Evolutionary conservation across 2,329 filamentous ascomycete species (phyloP), one percentile per base, ranked within the genome.

Genomic region (Microdochium bolleyi): DNA sequence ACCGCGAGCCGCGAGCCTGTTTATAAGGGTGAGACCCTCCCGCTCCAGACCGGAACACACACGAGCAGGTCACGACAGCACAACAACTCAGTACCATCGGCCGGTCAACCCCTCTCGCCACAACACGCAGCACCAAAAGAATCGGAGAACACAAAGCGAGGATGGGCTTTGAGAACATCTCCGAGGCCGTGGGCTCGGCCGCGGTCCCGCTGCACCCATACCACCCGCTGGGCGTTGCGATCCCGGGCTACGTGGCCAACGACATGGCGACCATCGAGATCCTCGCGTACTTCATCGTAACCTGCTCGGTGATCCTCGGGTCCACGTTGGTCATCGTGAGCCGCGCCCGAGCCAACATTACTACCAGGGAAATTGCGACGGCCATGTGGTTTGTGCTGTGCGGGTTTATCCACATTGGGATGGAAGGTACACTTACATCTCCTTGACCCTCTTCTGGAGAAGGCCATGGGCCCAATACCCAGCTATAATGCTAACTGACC

Each of bases 311-410:
- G 37, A 77, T 90, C 55, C 78, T 92, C 55, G 67, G 74, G 24
- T 61, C 73, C 8, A 83, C 84, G 3, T 79, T 78, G 52, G 54
- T 76, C 9, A 57, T 83, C 34, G 73, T 81, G 55, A 80, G 77
- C 58, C 70, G 68, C 54, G 62, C 75, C 41, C 74, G 80, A 19
- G 80, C 82, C 2, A 72, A 67, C 10, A 63, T 89, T 51, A 70
- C 73, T 32, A 67, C 60, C 8, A 65, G 65, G 24, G 87, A 90
- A 58, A 73, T 82, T 48, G 59, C 77, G 13, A 79, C 79, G 3
- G 79, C 86, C 22, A 69, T 89, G 69, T 92, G 89, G 89, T 92
- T 92, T 66, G 77, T 85, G 22, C 74, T 92, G 14, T 88, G 86
- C 77, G 79, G 71, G 66, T 78, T 58, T 56, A 74, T 73, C 55